Percentiles rank a stretch among this genome's conserved stretches.
Conservation (phyloP, 2,329 filamentous ascomycete genomes). For the Endothia cerciana region DNA sequence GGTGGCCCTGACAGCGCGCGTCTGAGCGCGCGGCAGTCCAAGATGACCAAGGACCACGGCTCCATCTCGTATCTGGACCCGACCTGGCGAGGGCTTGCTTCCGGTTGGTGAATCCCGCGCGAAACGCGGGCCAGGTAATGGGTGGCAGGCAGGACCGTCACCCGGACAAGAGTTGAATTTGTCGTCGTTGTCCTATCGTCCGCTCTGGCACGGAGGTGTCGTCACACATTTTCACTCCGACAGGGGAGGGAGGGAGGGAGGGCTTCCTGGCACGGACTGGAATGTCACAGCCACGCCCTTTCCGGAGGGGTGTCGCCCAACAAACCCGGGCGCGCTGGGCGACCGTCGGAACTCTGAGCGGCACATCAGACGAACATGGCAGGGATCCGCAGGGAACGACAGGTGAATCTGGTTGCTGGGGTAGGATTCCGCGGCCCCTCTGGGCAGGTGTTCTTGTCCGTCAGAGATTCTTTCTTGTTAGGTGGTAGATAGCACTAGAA, state of each 20-base stretch:
- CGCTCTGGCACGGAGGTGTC: neutral
- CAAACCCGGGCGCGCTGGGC: neutral
- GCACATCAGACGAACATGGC: too few species aligned
- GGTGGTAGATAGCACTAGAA: too few species aligned
- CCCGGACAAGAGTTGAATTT: too few species aligned
- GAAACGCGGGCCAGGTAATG: too few species aligned
- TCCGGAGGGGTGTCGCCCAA: neutral
- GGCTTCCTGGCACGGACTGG: neutral
- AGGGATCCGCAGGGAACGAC: too few species aligned
- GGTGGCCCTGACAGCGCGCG: neutral
- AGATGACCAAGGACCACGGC: neutral
- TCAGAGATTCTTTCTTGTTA: too few species aligned
- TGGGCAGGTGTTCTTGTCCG: too few species aligned
- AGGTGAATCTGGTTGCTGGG: too few species aligned
- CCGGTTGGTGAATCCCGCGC: neutral
- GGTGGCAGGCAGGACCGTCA: too few species aligned
- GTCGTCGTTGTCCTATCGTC: neutral
- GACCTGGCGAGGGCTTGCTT: neutral
- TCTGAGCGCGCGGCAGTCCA: slow-evolving; percentile 1
- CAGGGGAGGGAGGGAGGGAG: neutral
- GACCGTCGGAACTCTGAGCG: neutral
- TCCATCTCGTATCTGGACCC: neutral
- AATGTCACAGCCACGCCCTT: slow-evolving; percentile 1
- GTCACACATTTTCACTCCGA: neutral
- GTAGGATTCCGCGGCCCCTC: too few species aligned